These are phyloP conservation scores for Tetracentron sinense DNA, from an alignment of 164 flowering plant genomes.

Conservation along the genomic window DNA sequence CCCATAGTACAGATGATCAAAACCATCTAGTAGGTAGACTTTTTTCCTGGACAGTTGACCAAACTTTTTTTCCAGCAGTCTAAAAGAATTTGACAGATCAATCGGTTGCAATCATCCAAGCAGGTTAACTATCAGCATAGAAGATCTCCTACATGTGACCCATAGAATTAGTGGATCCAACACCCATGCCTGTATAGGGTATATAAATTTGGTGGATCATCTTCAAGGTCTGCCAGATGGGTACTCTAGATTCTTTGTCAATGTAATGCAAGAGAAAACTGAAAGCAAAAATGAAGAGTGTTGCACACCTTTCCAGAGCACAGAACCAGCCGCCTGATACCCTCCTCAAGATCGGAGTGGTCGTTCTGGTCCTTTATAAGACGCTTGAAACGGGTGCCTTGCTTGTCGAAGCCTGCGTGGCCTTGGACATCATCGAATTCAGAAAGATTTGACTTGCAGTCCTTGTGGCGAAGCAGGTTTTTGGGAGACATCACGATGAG, in stretches of 20 bases:
- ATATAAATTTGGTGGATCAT: too few relatives aligned
- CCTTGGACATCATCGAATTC: constrained; percentile 66
- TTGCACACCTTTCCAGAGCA: constrained; percentile 62
- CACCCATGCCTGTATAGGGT: too few relatives aligned
- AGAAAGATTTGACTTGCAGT: constrained; percentile 36
- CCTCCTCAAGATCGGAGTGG: constrained; percentile 63
- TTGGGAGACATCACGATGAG: constrained; percentile 70
- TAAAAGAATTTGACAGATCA: too few relatives aligned
- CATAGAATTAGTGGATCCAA: too few relatives aligned
- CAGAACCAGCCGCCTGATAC: constrained; percentile 59
- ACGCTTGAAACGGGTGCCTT: constrained; percentile 63
- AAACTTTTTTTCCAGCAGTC: too few relatives aligned
- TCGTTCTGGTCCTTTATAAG: constrained; percentile 48
- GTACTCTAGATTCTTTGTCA: too few relatives aligned
- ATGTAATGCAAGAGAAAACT: neutral
- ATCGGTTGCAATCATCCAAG: too few relatives aligned
- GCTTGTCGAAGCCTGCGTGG: constrained; percentile 71
- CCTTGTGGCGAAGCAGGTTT: constrained; percentile 61
- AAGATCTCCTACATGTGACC: too few relatives aligned
- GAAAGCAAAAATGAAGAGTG: neutral
- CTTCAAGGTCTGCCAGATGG: neutral
- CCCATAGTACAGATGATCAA: too few relatives aligned
- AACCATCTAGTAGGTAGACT: too few relatives aligned
- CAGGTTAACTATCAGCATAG: too few relatives aligned
- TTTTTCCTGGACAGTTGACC: too few relatives aligned